Evolutionary conservation across 1,284 basidiomycete species (phyloP), one percentile per base, ranked within the genome.

Genomic region (Clitocybe nebularis): DNA sequence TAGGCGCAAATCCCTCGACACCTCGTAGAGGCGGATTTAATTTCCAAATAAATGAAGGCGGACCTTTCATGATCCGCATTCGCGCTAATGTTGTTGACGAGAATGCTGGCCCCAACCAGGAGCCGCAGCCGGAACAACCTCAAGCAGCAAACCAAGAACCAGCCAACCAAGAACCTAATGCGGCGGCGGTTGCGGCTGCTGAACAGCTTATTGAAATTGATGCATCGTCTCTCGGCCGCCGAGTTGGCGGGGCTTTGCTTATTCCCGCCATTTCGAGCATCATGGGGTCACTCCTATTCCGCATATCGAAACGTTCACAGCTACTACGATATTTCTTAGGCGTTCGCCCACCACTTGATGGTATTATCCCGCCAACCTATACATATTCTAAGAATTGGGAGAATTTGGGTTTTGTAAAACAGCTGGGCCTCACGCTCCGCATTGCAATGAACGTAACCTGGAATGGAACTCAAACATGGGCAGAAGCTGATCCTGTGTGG

Each of bases 401-500:
- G 33, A 55, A 51, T 10, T 23, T 58, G 47, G 53, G 51, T 4
- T 25, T 48, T 5, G 34, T 60, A 40, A 48, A 54, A 35, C 56
- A 60, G 39, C 23, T 59, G 5, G 60, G 60, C 11, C 47, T 64
- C 20, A 61, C 61, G n/a, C 42, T 73, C 21, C 60, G 61, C 45
- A 50, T 74, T 29, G 65, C 69, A 1, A 47, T 76, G 47, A 65
- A 71, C 26, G 61, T 76, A 6, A 62, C 79, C 0, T 74, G 72
- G 63, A 70, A 74, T 11, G 81, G 79, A 14, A 75, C 77, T 9
- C 68, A 67, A 44, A 68, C 69, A 5, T 87, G 79, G 81, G 67
- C 70, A 5, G 76, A 78, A 47, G 70, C 72, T 36, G 84, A 88
- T 58, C 85, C 84, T 8, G 81, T 88, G 7, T 88, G 85, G 84